Percentiles rank a stretch among this genome's conserved stretches.
These are phyloP conservation scores for Elaeagnus macrophylla DNA, from an alignment of 306 rosid genomes.

Conservation along the genomic window DNA sequence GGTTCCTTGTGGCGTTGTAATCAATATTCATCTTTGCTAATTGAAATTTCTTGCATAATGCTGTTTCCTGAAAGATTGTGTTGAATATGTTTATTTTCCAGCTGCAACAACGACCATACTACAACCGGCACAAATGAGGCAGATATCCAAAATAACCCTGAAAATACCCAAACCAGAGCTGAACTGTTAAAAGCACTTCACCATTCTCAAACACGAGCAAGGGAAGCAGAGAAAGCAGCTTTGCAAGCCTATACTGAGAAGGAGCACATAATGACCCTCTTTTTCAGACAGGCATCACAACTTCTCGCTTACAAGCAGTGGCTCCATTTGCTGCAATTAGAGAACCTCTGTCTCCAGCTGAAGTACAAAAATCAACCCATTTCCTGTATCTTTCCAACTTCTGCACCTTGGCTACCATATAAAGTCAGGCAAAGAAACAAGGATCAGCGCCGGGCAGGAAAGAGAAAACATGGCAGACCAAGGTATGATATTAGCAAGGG, in stretches of 20 bases:
- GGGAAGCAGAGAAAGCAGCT: slow-evolving; percentile 85
- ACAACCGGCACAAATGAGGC: slow-evolving; percentile 23
- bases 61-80: slow-evolving; percentile 11
- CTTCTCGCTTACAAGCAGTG: slow-evolving; percentile 85
- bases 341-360: slow-evolving; percentile 70
- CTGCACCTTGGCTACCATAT: slow-evolving; percentile 35
- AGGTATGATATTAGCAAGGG: slow-evolving; percentile 32
- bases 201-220: slow-evolving; percentile 87
- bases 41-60: background rate
- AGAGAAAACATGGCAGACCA: slow-evolving; percentile 26
- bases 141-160: slow-evolving; percentile 3
- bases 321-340: slow-evolving; percentile 69
- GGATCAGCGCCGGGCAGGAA: slow-evolving; percentile 24
- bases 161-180: slow-evolving; percentile 34
- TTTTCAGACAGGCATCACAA: slow-evolving; percentile 75
- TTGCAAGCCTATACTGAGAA: slow-evolving; percentile 66
- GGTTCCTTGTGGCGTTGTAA: too few relatives aligned
- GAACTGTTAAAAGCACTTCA: slow-evolving; percentile 76
- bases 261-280: slow-evolving; percentile 66
- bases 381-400: slow-evolving; percentile 30
- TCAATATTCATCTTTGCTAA: too few relatives aligned
- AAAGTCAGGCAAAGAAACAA: slow-evolving; percentile 37
- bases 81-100: slow-evolving; percentile 15
- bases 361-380: slow-evolving; percentile 48
- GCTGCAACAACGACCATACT: slow-evolving; percentile 31